A percentile compares a stretch with the other conserved stretches of the same genome.
Evolutionary conservation across 192 early-diverging fungal species (phyloP).

Genomic region (Paraglomus brasilianum): DNA sequence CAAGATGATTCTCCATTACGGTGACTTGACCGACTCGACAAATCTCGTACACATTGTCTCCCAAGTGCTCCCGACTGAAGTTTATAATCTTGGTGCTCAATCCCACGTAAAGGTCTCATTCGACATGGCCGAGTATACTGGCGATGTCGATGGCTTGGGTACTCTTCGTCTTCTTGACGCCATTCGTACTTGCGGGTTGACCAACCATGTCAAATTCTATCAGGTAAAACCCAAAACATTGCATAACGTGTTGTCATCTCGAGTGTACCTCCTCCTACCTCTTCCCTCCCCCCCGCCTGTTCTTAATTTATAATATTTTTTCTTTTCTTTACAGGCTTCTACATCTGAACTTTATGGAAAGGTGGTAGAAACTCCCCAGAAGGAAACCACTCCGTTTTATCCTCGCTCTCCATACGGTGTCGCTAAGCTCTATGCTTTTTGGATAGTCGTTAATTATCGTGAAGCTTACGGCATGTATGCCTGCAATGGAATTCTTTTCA

Average conservation of each 20-base stretch:
- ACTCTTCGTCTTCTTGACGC: constrained; percentile 77
- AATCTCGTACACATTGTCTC: constrained; percentile 72
- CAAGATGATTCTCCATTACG: constrained; percentile 74
- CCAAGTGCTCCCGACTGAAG: constrained; percentile 71
- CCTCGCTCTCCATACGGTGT: constrained; percentile 81
- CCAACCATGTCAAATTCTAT: constrained; percentile 60
- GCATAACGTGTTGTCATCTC: constrained; percentile 1
- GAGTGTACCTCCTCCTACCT: not conserved
- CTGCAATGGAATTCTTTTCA: constrained; percentile 78
- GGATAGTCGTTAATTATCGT: constrained; percentile 80
- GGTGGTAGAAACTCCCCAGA: constrained; percentile 72
- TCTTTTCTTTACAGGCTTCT: constrained; percentile 53
- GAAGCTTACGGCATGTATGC: constrained; percentile 78
- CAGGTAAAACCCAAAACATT: constrained; percentile 38
- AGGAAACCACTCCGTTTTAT: constrained; percentile 81
- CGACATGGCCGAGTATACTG: constrained; percentile 76
- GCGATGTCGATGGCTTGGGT: constrained; percentile 76
- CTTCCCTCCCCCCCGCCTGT: constrained; percentile 37
- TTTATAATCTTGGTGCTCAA: constrained; percentile 79
- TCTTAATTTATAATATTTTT: constrained; percentile 60
- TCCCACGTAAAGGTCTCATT: constrained; percentile 74
- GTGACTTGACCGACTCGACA: constrained; percentile 78
- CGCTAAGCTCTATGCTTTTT: constrained; percentile 79
- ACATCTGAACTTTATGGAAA: constrained; percentile 79
- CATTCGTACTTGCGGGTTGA: constrained; percentile 71